phyloP scores from a whole-genome alignment of 371 early-diverging fungal species.

The Actinomortierella ambigua region DNA sequence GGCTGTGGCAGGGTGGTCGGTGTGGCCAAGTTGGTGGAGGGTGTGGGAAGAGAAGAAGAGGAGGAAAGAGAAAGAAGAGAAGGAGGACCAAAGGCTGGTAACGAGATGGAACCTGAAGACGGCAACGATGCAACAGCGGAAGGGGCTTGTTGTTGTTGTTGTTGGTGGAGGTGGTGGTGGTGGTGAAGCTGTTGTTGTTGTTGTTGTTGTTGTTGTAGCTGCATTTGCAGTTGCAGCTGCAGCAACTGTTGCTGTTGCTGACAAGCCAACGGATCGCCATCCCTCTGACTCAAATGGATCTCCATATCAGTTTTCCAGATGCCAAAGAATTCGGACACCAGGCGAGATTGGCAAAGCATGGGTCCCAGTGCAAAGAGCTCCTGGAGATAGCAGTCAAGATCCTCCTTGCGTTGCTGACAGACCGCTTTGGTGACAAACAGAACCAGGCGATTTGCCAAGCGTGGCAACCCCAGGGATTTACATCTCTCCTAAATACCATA shows the following conservation, averaged over 20 bases:
- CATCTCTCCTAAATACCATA: no score
- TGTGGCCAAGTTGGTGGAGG: not conserved
- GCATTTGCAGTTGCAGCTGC: no score
- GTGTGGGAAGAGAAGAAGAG: not conserved
- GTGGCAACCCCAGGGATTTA: slow-evolving; percentile 6
- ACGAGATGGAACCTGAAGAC: no score
- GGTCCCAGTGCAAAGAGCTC: slow-evolving; percentile 40
- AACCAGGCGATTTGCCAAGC: slow-evolving; percentile 27
- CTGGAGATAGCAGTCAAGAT: slow-evolving; percentile 36
- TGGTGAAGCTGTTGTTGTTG: no score
- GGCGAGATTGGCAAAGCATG: slow-evolving; percentile 32
- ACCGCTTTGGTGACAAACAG: slow-evolving; percentile 40
- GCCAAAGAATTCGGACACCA: slow-evolving; percentile 45
- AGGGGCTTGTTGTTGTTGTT: no score
- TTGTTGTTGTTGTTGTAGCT: slow-evolving; percentile 4
- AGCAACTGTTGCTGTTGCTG: not conserved
- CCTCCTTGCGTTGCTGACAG: slow-evolving; percentile 34
- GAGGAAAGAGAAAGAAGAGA: slow-evolving; percentile 6
- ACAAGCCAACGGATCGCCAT: slow-evolving; percentile 34
- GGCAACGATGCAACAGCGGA: no score
- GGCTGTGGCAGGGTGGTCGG: not conserved
- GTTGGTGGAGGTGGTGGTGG: no score
- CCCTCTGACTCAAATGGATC: slow-evolving; percentile 32
- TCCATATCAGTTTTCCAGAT: slow-evolving; percentile 47
- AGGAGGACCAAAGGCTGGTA: not conserved